A percentile compares a stretch with the other conserved stretches of the same genome.
Conservation (phyloP, 345 rosid species). For the Litchi chinensis region DNA sequence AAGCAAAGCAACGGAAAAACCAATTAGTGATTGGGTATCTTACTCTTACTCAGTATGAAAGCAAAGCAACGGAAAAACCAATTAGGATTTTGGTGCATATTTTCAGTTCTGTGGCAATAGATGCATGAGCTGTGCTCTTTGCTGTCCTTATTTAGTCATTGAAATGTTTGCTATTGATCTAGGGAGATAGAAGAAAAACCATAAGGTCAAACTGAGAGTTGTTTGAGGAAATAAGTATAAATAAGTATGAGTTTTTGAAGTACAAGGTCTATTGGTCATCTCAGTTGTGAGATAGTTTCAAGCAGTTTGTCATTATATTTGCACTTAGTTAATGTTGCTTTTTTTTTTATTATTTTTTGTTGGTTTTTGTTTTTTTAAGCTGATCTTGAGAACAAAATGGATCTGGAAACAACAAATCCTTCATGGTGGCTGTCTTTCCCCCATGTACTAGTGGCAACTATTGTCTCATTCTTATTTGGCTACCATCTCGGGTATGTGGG, state of each 20-base stretch:
- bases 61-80: neutral
- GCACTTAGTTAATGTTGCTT: slow-evolving; percentile 8
- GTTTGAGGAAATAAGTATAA: neutral
- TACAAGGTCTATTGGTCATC: neutral
- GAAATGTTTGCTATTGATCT: neutral
- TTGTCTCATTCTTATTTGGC: slow-evolving; percentile 84
- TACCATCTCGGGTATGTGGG: slow-evolving; percentile 88
- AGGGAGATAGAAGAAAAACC: neutral
- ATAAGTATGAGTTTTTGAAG: neutral
- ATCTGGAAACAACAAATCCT: slow-evolving; percentile 65
- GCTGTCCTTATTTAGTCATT: neutral
- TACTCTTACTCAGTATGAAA: neutral
- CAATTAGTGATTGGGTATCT: slow-evolving; percentile 2
- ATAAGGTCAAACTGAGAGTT: neutral
- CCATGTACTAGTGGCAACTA: slow-evolving; percentile 80
- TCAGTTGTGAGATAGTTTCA: neutral
- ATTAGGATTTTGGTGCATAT: slow-evolving; percentile 5
- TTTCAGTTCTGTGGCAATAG: neutral
- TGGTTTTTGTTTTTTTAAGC: slow-evolving; percentile 59
- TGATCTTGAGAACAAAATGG: slow-evolving; percentile 42
- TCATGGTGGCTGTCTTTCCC: slow-evolving; percentile 83
- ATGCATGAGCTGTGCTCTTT: neutral
- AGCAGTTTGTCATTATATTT: slow-evolving; percentile 10
- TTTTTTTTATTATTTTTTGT: too few species aligned
- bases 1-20: neutral